Base-by-base conservation (phyloP, 305 asterid species). In the Solanum aculeatissimum region DNA sequence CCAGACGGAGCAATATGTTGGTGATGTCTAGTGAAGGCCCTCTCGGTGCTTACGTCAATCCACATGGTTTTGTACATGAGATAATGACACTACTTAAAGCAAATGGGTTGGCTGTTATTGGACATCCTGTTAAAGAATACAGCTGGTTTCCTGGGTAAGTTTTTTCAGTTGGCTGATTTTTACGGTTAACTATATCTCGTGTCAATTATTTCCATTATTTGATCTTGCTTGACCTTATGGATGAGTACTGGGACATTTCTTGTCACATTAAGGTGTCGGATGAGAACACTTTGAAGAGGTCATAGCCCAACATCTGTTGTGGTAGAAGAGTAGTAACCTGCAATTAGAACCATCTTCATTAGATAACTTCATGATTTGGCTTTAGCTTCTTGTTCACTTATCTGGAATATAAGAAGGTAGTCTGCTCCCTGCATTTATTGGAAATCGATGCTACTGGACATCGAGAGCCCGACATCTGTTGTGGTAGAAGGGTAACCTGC, bases 91-190 rank as follows among this genome's bases (percentile, higher is more conserved):
- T 95, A 25, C 29, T 69, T 75, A 94, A 83, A 89, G 93, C 98
- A 70, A 89, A 85, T 68, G 95, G 94, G 78, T 83, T 95, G 84
- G 98, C 92, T 75, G 93, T 95, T 53, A 80, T 86, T 69, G 98
- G 99, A 68, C 82, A 53, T 89, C 98, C 98, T 16, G 91, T 84
- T 57, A 89, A 90, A 87, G 98, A 95, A 84, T 94, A 80, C 86
- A 92, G 98, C 90, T 97, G 99, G 99, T 97, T 97, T 89, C 99
- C 99, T 29, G 97, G 99, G 99, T 97, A 92, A 88, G 86, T 78
- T 29, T 27, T 68, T 55, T 82, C 60, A 25, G 9, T 35, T 85
- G 38, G 38, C 85, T 83, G 84, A 40, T 85, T 86, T 77, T 78
- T 10, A 18, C 2, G 2, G 66, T 53, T 3, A 29, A 11, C 45